Evolutionary conservation across 371 early-diverging fungal genomes (phyloP), one percentile per base, ranked within the genome.

Genomic region (Funneliformis caledonium): DNA sequence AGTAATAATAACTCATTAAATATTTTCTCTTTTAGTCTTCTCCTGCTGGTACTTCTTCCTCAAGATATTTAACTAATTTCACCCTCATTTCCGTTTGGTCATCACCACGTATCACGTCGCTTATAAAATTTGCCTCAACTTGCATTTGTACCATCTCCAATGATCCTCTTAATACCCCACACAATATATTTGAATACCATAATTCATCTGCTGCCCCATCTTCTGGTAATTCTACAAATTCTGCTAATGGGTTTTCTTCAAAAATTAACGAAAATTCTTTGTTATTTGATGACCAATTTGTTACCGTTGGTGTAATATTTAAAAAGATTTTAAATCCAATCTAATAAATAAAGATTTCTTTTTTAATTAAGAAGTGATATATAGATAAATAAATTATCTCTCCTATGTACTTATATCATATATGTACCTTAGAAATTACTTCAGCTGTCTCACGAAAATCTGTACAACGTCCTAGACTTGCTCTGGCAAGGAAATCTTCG

Each of bases 121-220:
- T 91, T 7, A 97, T 90, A 88, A 98, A 98, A 33, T 84, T 83
- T 10, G 90, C 89, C 79, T 97, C 96, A 9, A 96, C 95, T 83
- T 97, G 96, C 93, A 99, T 91, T 85, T 96, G 95, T 78, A 96
- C 96, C 97, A 98, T 97, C 82, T 99, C 98, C 76, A 98, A 86
- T 7, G 97, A 95, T 14, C 98, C 99, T 9, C 98, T 91, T 72
- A 98, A 82, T 14, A 98, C 95, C 7, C 98, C 99, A 82, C 96
- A 96, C 69, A 97, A 89, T 45, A 98, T 91, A 82, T 99, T 98
- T 19, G 97, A 96, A 84, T 97, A 99, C 96, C 96, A 98, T 81
- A 99, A 87, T 42, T 94, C 96, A 19, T 91, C 93, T n/a, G 92
- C 82, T 0, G 95, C 95, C 68, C 88, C 88, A 82, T 95, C 95